Percentiles rank a stretch among this genome's conserved stretches.
Conservation (phyloP, 208 protist genomes). For the Phytomonas francai region DNA sequence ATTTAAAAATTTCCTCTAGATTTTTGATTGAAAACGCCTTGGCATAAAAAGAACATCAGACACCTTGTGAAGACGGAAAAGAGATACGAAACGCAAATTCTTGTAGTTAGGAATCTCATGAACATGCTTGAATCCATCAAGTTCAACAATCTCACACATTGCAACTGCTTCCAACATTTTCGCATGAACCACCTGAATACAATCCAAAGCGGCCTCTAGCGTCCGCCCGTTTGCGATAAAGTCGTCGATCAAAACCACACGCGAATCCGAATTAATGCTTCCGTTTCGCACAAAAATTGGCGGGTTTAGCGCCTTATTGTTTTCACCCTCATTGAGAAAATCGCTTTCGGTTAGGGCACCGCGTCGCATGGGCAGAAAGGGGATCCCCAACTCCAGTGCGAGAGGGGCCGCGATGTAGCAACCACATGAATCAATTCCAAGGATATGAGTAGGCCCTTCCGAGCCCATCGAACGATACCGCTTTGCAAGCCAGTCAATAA, state of each 20-base stretch:
- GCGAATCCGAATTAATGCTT: slow-evolving; percentile 44
- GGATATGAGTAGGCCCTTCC: slow-evolving; percentile 56
- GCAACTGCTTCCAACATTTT: slow-evolving; percentile 59
- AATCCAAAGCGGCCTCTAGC: slow-evolving; percentile 56
- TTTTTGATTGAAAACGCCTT: background rate
- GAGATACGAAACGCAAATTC: slow-evolving; percentile 1
- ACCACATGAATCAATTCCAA: slow-evolving; percentile 68
- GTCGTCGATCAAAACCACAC: slow-evolving; percentile 86
- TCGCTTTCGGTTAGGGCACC: slow-evolving; percentile 27
- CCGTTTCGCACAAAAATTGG: slow-evolving; percentile 46
- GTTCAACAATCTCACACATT: slow-evolving; percentile 56
- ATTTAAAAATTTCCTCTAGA: background rate
- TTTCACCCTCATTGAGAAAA: slow-evolving; percentile 31
- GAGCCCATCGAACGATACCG: slow-evolving; percentile 54
- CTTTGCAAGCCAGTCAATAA: slow-evolving; percentile 54
- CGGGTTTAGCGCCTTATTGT: slow-evolving; percentile 13
- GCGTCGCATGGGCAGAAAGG: slow-evolving; percentile 62
- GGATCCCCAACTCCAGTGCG: slow-evolving; percentile 59
- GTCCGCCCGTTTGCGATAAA: slow-evolving; percentile 78
- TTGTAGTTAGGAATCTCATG: slow-evolving; percentile 21
- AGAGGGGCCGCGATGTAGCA: slow-evolving; percentile 74
- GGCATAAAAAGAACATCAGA: background rate
- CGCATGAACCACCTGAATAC: slow-evolving; percentile 45
- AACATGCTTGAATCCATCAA: slow-evolving; percentile 62
- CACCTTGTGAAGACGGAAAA: background rate